Evolutionary conservation across 2,329 filamentous ascomycete genomes (phyloP).

Genomic region (Colletotrichum abscissum): DNA sequence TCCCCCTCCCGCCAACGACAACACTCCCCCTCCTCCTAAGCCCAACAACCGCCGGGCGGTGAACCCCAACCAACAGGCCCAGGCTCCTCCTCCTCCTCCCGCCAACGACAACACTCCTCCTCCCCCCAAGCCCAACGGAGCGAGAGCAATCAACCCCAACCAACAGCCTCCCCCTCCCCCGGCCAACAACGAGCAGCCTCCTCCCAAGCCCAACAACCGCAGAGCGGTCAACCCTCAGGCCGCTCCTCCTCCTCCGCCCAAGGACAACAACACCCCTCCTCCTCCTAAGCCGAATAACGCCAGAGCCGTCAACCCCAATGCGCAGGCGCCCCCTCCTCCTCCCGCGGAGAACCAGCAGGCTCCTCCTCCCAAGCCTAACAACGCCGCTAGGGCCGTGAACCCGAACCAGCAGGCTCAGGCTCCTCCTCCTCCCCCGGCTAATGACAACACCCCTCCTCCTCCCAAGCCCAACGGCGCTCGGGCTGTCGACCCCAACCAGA

Average conservation of each 20-base stretch:
- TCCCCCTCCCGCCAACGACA: too few relatives aligned
- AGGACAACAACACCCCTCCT: neutral
- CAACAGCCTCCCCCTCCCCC: neutral
- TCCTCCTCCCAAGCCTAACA: neutral
- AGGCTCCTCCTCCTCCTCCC: too few relatives aligned
- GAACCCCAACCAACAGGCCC: too few relatives aligned
- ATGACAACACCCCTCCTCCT: neutral
- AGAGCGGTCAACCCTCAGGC: neutral
- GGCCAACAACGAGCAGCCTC: neutral
- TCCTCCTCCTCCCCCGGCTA: neutral
- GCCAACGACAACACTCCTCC: neutral
- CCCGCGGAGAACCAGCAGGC: neutral
- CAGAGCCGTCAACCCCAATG: neutral
- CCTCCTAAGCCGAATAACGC: neutral
- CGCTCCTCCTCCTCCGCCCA: neutral
- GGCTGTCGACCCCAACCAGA: neutral
- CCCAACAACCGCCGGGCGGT: too few relatives aligned
- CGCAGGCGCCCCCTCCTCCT: neutral
- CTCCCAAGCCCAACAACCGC: neutral
- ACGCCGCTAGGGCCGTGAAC: too few relatives aligned
- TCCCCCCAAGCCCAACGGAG: neutral
- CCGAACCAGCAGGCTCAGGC: too few relatives aligned
- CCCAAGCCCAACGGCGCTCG: neutral
- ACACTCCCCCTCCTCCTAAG: too few relatives aligned
- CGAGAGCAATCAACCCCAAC: neutral